Evolutionary conservation across 2,329 filamentous ascomycete species (phyloP).

Genomic region (Phoma sp.): DNA sequence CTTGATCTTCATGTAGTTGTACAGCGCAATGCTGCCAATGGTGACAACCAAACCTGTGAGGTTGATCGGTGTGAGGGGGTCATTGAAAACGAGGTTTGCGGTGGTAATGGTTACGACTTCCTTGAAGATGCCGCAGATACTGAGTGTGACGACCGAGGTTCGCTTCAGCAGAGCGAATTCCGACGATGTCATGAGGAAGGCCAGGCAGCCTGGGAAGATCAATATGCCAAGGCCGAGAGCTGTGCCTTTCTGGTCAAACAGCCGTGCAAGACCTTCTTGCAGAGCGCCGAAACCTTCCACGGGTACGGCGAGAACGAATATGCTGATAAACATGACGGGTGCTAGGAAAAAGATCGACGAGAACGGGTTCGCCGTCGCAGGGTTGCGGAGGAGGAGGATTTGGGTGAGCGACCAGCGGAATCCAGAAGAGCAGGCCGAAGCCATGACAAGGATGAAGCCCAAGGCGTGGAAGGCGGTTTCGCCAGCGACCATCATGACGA

Average conservation of each 20-base stretch:
- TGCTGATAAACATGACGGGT: slow-evolving; percentile 89
- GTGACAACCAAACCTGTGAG: slow-evolving; percentile 87
- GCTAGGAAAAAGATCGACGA: slow-evolving; percentile 98
- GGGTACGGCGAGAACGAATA: slow-evolving; percentile 81
- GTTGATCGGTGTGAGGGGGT: slow-evolving; percentile 86
- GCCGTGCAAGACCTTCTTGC: slow-evolving; percentile 66
- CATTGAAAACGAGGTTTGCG: slow-evolving; percentile 86
- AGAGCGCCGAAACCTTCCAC: slow-evolving; percentile 81
- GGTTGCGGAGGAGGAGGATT: slow-evolving; percentile 90
- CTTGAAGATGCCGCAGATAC: slow-evolving; percentile 98
- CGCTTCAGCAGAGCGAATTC: slow-evolving; percentile 96
- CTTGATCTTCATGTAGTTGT: slow-evolving; percentile 93
- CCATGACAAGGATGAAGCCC: slow-evolving; percentile 92
- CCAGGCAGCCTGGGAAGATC: slow-evolving; percentile 87
- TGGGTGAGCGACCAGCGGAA: slow-evolving; percentile 99
- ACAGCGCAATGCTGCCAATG: slow-evolving; percentile 82
- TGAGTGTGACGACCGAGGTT: slow-evolving; percentile 93
- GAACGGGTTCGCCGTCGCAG: slow-evolving; percentile 94
- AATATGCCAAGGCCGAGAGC: slow-evolving; percentile 74
- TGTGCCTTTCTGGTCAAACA: slow-evolving; percentile 73
- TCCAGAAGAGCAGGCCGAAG: slow-evolving; percentile 91
- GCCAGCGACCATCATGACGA: slow-evolving; percentile 97
- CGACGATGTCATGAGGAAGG: slow-evolving; percentile 95
- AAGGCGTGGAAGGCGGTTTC: slow-evolving; percentile 87
- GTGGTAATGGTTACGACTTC: slow-evolving; percentile 95